Evolutionary conservation across 2,329 filamentous ascomycete species (phyloP), one percentile per base, ranked within the genome.

Genomic region (Venturia aucupariae): DNA sequence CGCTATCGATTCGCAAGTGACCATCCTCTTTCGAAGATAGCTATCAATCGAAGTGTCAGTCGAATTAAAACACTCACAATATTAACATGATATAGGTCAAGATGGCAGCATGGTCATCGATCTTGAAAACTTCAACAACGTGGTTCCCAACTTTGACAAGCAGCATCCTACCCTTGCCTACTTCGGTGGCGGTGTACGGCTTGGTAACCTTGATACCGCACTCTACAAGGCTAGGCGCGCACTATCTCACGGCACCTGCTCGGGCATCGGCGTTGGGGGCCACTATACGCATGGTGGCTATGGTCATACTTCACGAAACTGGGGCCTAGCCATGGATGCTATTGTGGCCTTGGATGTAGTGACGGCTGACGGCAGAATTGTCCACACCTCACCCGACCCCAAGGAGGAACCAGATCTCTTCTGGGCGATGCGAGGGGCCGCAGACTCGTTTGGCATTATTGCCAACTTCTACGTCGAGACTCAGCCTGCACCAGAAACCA

Each of bases 231-330:
- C 72, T 57, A 70, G 72, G 62, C 71, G 71, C 62, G 80, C 77
- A 2, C 72, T 84, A 4, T 73, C 78, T 32, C 81, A 83, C 60
- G 81, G 81, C n/a, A 81, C 80, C 0, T 83, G 81, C 67, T 80
- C 81, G 3, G 79, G 77, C 6, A 83, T 86, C 13, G 84, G 84
- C 6, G 77, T 84, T 11, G 84, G 83, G 42, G 84, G 84, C 0
- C 83, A 86, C 68, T n/a, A 59, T 19, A 73, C 61, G 17, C 65
- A 84, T 79, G 84, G 84, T 57, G 84, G 84, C 1, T 77, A 84
- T 6, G 84, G 84, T 0, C 80, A 82, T n/a, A 78, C 79, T 67
- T 85, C 82, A 5, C 77, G 84, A 24, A 83, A 84, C 79, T 86
- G 83, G 82, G 84, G 84, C 61, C 77, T 77, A 1, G 77, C 78